A percentile compares a stretch with the other conserved stretches of the same genome.
Conservation (phyloP, 257 asterid species). For the Petunia secreta region DNA sequence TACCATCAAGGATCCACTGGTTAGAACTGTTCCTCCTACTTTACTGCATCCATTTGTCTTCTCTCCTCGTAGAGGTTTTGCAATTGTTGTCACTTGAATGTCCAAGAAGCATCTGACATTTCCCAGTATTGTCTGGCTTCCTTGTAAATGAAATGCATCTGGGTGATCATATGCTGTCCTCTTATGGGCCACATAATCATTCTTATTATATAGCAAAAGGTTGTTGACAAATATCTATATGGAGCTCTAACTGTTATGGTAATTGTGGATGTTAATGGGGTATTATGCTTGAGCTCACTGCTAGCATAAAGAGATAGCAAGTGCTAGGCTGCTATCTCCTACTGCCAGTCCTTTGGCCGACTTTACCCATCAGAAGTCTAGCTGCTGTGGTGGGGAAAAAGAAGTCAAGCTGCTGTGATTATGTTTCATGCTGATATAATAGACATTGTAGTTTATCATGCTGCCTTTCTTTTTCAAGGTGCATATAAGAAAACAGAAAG, state of each 20-base stretch:
- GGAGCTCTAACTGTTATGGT: background rate
- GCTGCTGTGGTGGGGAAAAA: too few species aligned
- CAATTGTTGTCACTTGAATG: background rate
- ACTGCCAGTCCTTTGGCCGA: background rate
- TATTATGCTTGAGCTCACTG: background rate
- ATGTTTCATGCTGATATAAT: background rate
- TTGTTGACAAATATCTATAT: background rate
- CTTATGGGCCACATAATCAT: background rate
- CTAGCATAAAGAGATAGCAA: background rate
- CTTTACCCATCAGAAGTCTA: background rate
- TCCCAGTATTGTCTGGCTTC: background rate
- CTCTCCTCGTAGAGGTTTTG: constrained; percentile 9
- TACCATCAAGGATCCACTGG: constrained; percentile 95
- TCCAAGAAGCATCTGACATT: background rate
- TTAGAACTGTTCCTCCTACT: constrained; percentile 25
- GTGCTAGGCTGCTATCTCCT: background rate
- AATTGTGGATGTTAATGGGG: background rate
- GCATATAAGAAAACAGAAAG: background rate
- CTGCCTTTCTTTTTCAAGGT: constrained; percentile 2
- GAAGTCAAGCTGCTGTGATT: background rate
- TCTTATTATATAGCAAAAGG: background rate
- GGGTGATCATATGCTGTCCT: background rate
- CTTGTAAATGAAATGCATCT: background rate
- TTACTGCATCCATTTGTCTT: constrained; percentile 8
- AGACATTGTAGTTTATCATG: background rate